Percentiles rank a stretch among this genome's conserved stretches.
Evolutionary conservation across 1,284 basidiomycete species (phyloP).

Genomic region (Xerocomus nothofagi): DNA sequence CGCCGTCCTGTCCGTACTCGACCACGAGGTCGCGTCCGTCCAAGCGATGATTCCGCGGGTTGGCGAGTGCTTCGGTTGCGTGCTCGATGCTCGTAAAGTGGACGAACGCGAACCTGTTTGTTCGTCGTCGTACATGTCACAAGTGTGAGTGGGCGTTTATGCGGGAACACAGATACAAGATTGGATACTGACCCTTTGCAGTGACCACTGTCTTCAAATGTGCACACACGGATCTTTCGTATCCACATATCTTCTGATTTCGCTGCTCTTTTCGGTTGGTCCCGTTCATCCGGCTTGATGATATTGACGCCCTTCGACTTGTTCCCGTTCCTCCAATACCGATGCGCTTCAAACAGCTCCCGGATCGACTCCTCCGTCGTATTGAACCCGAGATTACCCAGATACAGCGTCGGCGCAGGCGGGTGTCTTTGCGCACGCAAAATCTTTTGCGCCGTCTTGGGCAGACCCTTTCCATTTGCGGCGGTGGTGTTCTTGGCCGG

Average conservation of each 20-base stretch:
- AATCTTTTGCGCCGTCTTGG: constrained; percentile 83
- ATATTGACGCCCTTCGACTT: constrained; percentile 25
- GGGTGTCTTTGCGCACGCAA: constrained; percentile 81
- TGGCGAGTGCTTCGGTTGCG: constrained; percentile 82
- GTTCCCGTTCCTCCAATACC: constrained; percentile 26
- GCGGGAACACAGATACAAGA: background rate
- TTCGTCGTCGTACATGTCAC: background rate
- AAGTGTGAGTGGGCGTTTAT: constrained; percentile 22
- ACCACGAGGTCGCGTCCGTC: constrained; percentile 84
- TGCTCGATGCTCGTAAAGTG: constrained; percentile 83
- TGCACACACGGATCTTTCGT: constrained; percentile 88
- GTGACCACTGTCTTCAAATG: constrained; percentile 91
- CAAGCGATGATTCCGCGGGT: constrained; percentile 81
- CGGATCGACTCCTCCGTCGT: constrained; percentile 78
- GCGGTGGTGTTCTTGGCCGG: constrained; percentile 29
- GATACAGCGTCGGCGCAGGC: constrained; percentile 80
- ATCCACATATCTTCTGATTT: constrained; percentile 61
- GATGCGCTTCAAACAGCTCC: constrained; percentile 69
- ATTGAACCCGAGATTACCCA: constrained; percentile 88
- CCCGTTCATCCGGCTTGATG: constrained; percentile 29
- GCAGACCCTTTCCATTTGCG: constrained; percentile 39
- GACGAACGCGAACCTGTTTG: constrained; percentile 85
- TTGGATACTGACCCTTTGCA: constrained; percentile 81
- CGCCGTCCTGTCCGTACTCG: constrained; percentile 81
- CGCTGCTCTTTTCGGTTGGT: constrained; percentile 7